Evolutionary conservation across 768 basidiomycete genomes (phyloP), one percentile per base, ranked within the genome.

Genomic region (Pisolithus orientalis): DNA sequence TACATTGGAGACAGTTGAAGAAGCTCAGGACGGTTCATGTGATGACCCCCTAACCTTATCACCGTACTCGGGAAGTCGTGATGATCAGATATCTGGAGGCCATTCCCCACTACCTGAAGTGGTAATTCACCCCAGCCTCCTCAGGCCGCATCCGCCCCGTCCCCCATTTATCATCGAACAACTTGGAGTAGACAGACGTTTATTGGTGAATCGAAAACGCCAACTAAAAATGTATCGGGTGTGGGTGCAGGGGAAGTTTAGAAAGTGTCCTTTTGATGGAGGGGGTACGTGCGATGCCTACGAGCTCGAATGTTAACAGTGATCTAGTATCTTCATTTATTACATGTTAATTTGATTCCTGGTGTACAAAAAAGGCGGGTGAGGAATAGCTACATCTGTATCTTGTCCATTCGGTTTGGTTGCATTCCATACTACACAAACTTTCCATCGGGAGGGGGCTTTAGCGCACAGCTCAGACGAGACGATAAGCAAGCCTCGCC

Each of bases 141-240:
- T 75, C 24, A 54, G 47, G 14, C 58, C 55, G 21, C 53, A 83
- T 44, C 82, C 85, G 5, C 71, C 92, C 34, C 81, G 82, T 44
- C 82, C 85, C 6, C 71, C 92, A 31, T 94, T 97, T 67, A 64
- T 74, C n/a, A 78, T 82, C n/a, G 80, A 85, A 51, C 89, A 92
- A 61, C 76, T 98, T 2, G 94, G 93, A 2, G 80, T 94, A 6
- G 96, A 99, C 72, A 75, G 94, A 6, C 78, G 96, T 40, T 70
- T 99, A 51, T 75, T 98, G 42, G 85, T 99, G 49, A 99, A 99
- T 63, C 78, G 96, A 44, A 97, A 96, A 70, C 76, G 90, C 53
- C 88, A 94, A 70, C 71, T 96, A 47, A 95, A 95, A 69, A 99
- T 99, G 96, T 97, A 95, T 65, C 76, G 96, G 44, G 87, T 94